Percentiles rank a stretch among this genome's conserved stretches.
Evolutionary conservation across 176 grass and related monocot genomes (phyloP).

Genomic region (Eremochloa ophiuroides): DNA sequence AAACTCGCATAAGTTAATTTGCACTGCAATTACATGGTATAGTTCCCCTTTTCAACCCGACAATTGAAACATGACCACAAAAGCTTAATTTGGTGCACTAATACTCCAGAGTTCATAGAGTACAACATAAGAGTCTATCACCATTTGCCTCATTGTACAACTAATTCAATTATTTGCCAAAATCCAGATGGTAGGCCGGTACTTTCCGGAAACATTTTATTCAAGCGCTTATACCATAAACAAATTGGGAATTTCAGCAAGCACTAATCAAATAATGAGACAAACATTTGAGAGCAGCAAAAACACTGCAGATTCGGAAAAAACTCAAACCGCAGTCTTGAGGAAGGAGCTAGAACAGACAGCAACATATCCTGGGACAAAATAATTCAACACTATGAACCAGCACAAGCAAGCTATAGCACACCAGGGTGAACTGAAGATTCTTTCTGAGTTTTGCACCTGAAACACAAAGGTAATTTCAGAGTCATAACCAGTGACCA

Average conservation of each 20-base stretch:
- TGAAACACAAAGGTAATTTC: constrained; percentile 31
- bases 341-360: background rate
- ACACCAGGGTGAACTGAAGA: constrained; percentile 50
- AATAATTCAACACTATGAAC: background rate
- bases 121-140: constrained; percentile 11
- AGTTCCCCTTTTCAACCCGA: background rate
- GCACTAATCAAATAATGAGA: background rate
- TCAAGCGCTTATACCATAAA: constrained; percentile 13
- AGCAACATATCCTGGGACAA: background rate
- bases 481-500: constrained; percentile 3
- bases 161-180: constrained; percentile 21
- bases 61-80: background rate
- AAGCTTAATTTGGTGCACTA: background rate
- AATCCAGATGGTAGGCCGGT: background rate
- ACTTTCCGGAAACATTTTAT: constrained; percentile 35
- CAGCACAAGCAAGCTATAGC: constrained; percentile 12
- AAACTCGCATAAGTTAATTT: background rate
- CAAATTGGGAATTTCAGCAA: constrained; percentile 19
- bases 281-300: background rate
- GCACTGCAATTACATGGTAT: background rate
- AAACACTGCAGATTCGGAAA: constrained; percentile 1
- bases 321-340: constrained; percentile 3
- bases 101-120: background rate
- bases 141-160: background rate
- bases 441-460: constrained; percentile 85